These are phyloP conservation scores for Didymosphaeria variabile DNA, from an alignment of 2,329 filamentous ascomycete species.

Conservation along the genomic window DNA sequence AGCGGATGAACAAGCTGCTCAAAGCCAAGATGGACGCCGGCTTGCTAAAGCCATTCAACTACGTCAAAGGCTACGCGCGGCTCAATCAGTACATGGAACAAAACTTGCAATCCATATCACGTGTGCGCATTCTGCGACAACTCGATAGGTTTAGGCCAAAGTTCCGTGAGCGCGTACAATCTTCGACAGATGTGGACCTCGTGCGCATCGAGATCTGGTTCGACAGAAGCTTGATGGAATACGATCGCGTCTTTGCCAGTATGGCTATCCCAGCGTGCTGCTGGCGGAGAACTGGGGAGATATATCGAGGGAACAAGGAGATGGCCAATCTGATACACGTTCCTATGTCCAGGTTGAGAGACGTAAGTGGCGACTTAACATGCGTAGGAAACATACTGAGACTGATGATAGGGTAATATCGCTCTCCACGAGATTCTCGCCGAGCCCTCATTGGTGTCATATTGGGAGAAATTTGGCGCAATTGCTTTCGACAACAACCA, in stretches of 20 bases:
- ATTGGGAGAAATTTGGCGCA: conserved; percentile 98
- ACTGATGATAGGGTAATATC: conserved; percentile 79
- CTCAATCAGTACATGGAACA: conserved; percentile 91
- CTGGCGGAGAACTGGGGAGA: conserved; percentile 96
- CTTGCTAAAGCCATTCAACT: conserved; percentile 95
- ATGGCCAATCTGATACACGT: conserved; percentile 97
- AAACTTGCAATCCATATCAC: conserved; percentile 81
- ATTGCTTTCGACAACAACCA: conserved; percentile 95
- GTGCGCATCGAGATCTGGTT: conserved; percentile 99
- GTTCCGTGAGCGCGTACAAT: conserved; percentile 94
- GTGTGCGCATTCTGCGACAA: conserved; percentile 90
- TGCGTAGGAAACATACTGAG: conserved; percentile 21
- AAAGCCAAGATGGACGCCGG: conserved; percentile 97
- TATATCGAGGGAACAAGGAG: conserved; percentile 96
- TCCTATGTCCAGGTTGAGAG: conserved; percentile 86
- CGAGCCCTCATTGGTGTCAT: conserved; percentile 92
- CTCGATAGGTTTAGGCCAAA: conserved; percentile 93
- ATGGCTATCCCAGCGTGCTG: conserved; percentile 99
- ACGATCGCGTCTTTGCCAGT: conserved; percentile 96
- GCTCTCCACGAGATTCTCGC: conserved; percentile 95
- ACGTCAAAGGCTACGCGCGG: conserved; percentile 93
- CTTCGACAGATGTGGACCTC: conserved; percentile 90
- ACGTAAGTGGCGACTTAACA: conserved; percentile 67
- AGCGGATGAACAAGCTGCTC: conserved; percentile 93
- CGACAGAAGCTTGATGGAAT: conserved; percentile 94